These are phyloP conservation scores for Cystoderma amianthinum DNA, from an alignment of 768 basidiomycete genomes.

Conservation along the genomic window DNA sequence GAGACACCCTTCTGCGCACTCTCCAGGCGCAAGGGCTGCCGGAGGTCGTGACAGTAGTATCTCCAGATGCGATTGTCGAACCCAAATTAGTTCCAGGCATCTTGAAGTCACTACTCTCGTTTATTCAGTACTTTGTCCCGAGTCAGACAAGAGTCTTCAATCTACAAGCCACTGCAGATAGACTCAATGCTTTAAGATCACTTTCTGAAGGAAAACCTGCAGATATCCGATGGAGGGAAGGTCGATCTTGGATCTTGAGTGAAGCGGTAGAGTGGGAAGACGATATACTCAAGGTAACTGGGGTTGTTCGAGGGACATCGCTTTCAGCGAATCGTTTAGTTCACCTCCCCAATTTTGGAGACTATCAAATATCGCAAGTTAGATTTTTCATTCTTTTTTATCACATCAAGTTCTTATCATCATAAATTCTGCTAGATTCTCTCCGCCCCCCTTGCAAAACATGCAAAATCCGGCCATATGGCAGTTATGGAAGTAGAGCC, in stretches of 20 bases:
- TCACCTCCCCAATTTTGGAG: constrained; percentile 83
- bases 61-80: constrained; percentile 46
- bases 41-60: constrained; percentile 70
- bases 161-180: constrained; percentile 55
- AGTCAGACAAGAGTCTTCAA: constrained; percentile 73
- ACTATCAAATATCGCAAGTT: constrained; percentile 81
- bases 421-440: constrained; percentile 58
- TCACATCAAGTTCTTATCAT: too few species aligned
- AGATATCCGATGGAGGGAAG: constrained; percentile 78
- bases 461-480: constrained; percentile 21
- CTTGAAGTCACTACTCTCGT: constrained; percentile 86
- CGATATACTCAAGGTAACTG: constrained; percentile 68
- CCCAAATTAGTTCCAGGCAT: constrained; percentile 59
- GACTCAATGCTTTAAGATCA: constrained; percentile 64
- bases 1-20: constrained; percentile 81
- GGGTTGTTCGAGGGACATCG: constrained; percentile 73
- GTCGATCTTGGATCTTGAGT: constrained; percentile 70
- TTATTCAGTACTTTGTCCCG: constrained; percentile 93
- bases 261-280: constrained; percentile 54
- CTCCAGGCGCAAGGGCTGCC: constrained; percentile 91
- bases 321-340: constrained; percentile 81
- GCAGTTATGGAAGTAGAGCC: constrained; percentile 66
- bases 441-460: constrained; percentile 47
- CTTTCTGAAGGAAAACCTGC: constrained; percentile 81
- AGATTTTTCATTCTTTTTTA: constrained; percentile 16